Percentiles rank a stretch among this genome's conserved stretches.
These are phyloP conservation scores for Wallacemonas collosoma DNA, from an alignment of 208 protist species.

Conservation along the genomic window DNA sequence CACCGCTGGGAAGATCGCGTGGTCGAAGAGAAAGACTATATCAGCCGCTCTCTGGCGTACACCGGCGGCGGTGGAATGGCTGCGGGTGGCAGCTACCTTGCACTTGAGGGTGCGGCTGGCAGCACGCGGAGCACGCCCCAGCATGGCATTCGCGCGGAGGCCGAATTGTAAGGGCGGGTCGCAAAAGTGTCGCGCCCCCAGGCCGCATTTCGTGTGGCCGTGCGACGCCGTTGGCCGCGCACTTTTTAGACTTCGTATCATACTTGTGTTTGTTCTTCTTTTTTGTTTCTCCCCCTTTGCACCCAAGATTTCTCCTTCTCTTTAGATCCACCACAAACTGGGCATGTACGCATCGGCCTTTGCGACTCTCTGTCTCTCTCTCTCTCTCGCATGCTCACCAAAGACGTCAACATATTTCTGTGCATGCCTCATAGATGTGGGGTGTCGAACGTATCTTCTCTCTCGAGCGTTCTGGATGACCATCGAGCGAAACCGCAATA, in stretches of 20 bases:
- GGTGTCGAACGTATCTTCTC: too few relatives aligned
- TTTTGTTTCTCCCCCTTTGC: not conserved
- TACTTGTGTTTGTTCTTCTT: not conserved
- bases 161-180: not conserved
- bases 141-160: not conserved
- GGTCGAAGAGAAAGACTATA: conserved; percentile 66
- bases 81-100: not conserved
- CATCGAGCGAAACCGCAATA: too few relatives aligned
- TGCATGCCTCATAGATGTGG: too few relatives aligned
- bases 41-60: conserved; percentile 36
- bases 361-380: too few relatives aligned
- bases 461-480: too few relatives aligned
- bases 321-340: not conserved
- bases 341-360: too few relatives aligned
- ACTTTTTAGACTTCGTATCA: too few relatives aligned
- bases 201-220: too few relatives aligned
- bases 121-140: conserved; percentile 4
- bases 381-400: too few relatives aligned
- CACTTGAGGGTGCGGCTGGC: not conserved
- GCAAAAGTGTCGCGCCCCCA: too few relatives aligned
- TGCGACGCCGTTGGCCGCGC: too few relatives aligned
- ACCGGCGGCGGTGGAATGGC: not conserved
- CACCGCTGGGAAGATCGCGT: conserved; percentile 64
- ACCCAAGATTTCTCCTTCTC: not conserved
- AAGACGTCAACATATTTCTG: too few relatives aligned